A percentile compares a stretch with the other conserved stretches of the same genome.
These are phyloP conservation scores for Plasmodium reichenowi DNA, from an alignment of 169 alveolate species.

Conservation along the genomic window DNA sequence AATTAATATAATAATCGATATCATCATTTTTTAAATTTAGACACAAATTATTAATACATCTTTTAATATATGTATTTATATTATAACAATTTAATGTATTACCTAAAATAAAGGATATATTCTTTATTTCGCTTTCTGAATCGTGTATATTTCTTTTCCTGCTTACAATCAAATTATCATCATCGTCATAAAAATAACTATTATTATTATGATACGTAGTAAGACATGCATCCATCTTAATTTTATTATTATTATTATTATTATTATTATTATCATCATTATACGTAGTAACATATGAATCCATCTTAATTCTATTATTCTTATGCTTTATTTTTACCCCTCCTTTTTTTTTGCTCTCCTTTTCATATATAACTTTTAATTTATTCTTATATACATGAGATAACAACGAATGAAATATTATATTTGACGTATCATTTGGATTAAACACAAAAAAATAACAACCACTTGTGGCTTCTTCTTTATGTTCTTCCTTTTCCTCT, in stretches of 20 bases:
- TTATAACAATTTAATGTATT: background rate
- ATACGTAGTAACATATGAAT: background rate
- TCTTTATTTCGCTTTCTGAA: no score
- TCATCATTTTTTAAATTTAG: background rate
- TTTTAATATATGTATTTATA: slow-evolving; percentile 34
- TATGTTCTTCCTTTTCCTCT: background rate
- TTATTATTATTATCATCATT: background rate
- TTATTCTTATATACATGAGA: slow-evolving; percentile 13
- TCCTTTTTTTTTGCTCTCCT: slow-evolving; percentile 1
- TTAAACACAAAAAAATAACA: slow-evolving; percentile 12
- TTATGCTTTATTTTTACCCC: background rate
- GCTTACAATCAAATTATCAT: no score
- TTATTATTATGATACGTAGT: no score
- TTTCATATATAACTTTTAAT: slow-evolving; percentile 16
- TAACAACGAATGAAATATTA: slow-evolving; percentile 44
- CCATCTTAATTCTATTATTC: background rate
- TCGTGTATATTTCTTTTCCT: no score
- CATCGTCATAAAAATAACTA: no score
- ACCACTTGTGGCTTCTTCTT: background rate
- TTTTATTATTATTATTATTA: no score
- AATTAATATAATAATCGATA: slow-evolving; percentile 23
- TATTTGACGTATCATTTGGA: slow-evolving; percentile 38
- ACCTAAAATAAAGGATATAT: no score
- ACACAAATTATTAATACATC: slow-evolving; percentile 8
- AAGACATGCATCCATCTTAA: no score